Percentiles rank a stretch among this genome's conserved stretches.
phyloP scores from a whole-genome alignment of 768 basidiomycete species.

The Lentinula detonsa region DNA sequence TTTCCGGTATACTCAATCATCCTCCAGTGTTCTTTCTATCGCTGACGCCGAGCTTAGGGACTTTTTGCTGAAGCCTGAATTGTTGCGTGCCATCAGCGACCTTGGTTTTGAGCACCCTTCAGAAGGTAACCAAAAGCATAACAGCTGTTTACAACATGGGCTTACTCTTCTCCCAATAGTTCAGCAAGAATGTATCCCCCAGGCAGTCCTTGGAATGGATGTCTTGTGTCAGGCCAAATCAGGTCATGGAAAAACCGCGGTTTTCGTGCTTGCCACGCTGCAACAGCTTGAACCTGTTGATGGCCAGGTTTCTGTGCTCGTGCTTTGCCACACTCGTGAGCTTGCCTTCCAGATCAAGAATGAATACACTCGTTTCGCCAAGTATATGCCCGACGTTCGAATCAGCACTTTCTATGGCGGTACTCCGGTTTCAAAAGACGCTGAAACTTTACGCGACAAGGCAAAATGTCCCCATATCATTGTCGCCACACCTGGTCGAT shows the following conservation, averaged over 20 bases:
- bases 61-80: slow-evolving; percentile 95
- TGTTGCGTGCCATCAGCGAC: slow-evolving; percentile 96
- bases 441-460: slow-evolving; percentile 92
- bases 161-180: slow-evolving; percentile 41
- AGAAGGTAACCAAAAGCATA: slow-evolving; percentile 61
- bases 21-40: slow-evolving; percentile 9
- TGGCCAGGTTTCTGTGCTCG: slow-evolving; percentile 96
- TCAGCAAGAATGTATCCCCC: slow-evolving; percentile 99
- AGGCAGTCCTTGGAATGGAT: slow-evolving; percentile 99
- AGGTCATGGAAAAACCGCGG: slow-evolving; percentile 97
- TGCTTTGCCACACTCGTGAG: slow-evolving; percentile 98
- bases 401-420: slow-evolving; percentile 98
- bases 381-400: slow-evolving; percentile 99
- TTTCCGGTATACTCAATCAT: slow-evolving; percentile 63
- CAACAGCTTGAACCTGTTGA: slow-evolving; percentile 98
- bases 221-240: slow-evolving; percentile 99
- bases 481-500: slow-evolving; percentile 95
- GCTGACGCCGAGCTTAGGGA: slow-evolving; percentile 50
- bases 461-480: slow-evolving; percentile 97
- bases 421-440: slow-evolving; percentile 89
- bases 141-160: neutral
- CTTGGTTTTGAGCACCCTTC: slow-evolving; percentile 99
- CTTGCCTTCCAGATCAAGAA: slow-evolving; percentile 99
- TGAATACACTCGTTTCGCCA: slow-evolving; percentile 97
- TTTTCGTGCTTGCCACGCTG: slow-evolving; percentile 95